Base-by-base conservation (phyloP, 164 flowering plant species). In the Taxillus chinensis region DNA sequence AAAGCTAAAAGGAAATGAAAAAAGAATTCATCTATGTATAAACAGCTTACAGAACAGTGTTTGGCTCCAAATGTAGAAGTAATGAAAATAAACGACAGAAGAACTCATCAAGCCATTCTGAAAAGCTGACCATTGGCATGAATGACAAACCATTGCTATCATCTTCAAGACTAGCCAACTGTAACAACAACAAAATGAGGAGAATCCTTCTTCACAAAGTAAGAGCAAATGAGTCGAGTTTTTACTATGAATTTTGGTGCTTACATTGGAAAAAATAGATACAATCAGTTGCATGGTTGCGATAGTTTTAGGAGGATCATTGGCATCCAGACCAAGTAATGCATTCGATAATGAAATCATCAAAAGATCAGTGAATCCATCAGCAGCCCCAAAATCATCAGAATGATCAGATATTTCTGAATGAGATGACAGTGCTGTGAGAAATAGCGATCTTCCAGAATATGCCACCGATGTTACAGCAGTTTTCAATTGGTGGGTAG, bases 21-120 rank as follows among this genome's bases (percentile, higher is more conserved):
- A 45, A 48, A 55, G 3, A 45, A 63, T 15, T 55, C 16, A 52
- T n/a, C 27, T 46, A 37, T 51, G n/a, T 50, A 65, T 41, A 52
- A 59, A 59, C 64, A 60, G 68, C 97, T 89, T 78, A 95, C 99
- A 81, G 37, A 59, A 82, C 92, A 80, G 82, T 86, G 72, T 75
- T 81, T 16, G 99, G 90, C 66, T 95, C 99, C 91, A 95, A 79
- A 77, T 95, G 88, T 45, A 75, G 79, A 63, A 95, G 88, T 60
- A 95, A 77, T 13, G 96, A 78, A 76, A 95, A 90, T 11, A 95
- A 74, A 58, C 99, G 92, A 67, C 89, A 82, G 9, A 95, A 77
- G 70, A 90, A 95, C 74, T 95, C 97, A 73, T 95, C 99, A 55
- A 93, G 89, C 99, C 99, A 95, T 64, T 95, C 97, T 16, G 97